A percentile compares a stretch with the other conserved stretches of the same genome.
These are phyloP conservation scores for Bruguiera gymnorhiza DNA, from an alignment of 345 rosid species.

Conservation along the genomic window DNA sequence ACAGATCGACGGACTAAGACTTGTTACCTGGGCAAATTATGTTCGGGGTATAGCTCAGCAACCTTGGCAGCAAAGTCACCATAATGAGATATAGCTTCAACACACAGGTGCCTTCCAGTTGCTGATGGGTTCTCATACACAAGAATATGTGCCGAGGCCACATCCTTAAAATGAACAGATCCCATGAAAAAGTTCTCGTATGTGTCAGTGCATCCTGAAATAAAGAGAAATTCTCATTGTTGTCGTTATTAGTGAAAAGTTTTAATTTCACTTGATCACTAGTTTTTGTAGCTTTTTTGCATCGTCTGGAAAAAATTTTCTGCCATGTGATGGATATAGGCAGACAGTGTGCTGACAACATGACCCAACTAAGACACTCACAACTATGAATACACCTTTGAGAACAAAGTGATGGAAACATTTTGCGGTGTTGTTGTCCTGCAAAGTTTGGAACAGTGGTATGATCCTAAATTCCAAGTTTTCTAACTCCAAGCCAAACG, in stretches of 20 bases:
- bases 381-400: too few relatives aligned
- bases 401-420: too few relatives aligned
- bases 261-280: too few relatives aligned
- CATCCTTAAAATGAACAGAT: conserved; percentile 85
- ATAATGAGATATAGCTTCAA: conserved; percentile 83
- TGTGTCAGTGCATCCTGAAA: conserved; percentile 82
- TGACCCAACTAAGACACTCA: too few relatives aligned
- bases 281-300: too few relatives aligned
- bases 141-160: conserved; percentile 78
- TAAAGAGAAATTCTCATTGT: background rate
- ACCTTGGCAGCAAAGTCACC: conserved; percentile 88
- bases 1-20: background rate
- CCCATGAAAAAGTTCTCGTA: conserved; percentile 80
- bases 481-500: background rate
- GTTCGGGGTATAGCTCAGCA: conserved; percentile 90
- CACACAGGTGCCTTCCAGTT: conserved; percentile 78
- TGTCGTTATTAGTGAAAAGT: background rate
- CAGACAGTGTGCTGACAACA: too few relatives aligned
- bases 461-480: too few relatives aligned
- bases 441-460: too few relatives aligned
- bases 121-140: conserved; percentile 81
- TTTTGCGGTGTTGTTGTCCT: too few relatives aligned
- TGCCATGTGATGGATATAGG: too few relatives aligned
- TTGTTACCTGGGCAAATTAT: conserved; percentile 62
- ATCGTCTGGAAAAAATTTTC: too few relatives aligned